Base-by-base conservation (phyloP, 495 filamentous ascomycete species). In the Neurospora sp. region DNA sequence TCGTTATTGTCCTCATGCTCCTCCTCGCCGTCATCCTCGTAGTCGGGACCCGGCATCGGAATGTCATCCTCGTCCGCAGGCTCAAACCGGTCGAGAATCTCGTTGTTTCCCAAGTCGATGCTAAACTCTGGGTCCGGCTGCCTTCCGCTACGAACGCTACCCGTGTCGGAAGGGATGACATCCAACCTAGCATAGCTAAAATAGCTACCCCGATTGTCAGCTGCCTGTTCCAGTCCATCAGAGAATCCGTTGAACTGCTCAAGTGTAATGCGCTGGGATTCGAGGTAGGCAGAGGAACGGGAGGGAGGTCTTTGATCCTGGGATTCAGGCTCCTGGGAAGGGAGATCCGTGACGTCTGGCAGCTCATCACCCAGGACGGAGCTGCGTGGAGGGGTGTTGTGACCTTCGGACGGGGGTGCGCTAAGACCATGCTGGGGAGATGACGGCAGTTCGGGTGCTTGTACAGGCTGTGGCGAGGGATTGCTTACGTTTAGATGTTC, bases 141-240 rank as follows among this genome's bases (percentile, higher is more conserved):
- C 61, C 82, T 79, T 35, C 80, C 83, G 73, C 83, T 81, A 39
- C 68, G 76, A 37, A 78, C 68, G 71, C 83, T 84, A 48, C 76
- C 76, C 8, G 70, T 68, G 7, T 84, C 81, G 4, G 81, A 83
- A 12, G 73, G 72, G 1, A 71, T 73, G 0, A 78, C 48, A 6
- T 73, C 70, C 10, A 75, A 44, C 3, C 70, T 70, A 1, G 74
- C 75, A 48, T 76, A 77, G 4, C 59, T 70, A 16, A 77, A 75
- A 3, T 31, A 70, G 37, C 53, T 14, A 68, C 71, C 40, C 27
- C 53, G 12, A 65, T 65, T 65, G 48, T 65, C 59, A 27, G 40
- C 10, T 10, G 72, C 27, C 14, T 72, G 71, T 22, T 72, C 70
- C 8, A 72, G 31, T 38, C 70, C 61, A 59, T 81, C 79, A 14